phyloP scores from a whole-genome alignment of 495 filamentous ascomycete genomes.

The Rhypophila decipiens region DNA sequence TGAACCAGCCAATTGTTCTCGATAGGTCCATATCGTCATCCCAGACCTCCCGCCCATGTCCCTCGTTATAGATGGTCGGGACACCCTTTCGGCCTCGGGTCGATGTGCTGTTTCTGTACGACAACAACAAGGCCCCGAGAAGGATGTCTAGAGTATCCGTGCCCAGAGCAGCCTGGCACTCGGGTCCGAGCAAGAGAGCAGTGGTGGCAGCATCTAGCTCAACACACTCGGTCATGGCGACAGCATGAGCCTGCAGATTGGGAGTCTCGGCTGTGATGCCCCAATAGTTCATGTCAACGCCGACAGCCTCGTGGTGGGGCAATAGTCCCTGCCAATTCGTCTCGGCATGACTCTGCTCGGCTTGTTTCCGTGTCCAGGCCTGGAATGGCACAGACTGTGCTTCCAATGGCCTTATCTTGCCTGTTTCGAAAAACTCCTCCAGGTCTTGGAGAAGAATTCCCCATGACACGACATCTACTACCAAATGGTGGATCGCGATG shows the following conservation, averaged over 20 bases:
- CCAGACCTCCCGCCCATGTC: constrained; percentile 26
- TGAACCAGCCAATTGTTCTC: constrained; percentile 28
- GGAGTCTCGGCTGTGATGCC: constrained; percentile 31
- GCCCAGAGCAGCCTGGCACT: constrained; percentile 39
- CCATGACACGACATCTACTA: constrained; percentile 62
- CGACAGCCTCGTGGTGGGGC: constrained; percentile 15
- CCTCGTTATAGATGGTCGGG: constrained; percentile 39
- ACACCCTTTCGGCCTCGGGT: constrained; percentile 16
- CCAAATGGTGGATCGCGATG: constrained; percentile 51
- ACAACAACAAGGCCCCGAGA: constrained; percentile 44
- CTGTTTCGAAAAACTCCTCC: constrained; percentile 43
- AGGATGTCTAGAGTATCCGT: constrained; percentile 52
- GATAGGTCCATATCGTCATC: constrained; percentile 17
- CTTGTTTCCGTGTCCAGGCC: constrained; percentile 15
- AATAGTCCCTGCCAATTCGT: constrained; percentile 11
- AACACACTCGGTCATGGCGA: constrained; percentile 31
- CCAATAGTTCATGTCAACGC: constrained; percentile 43
- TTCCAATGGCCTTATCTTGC: constrained; percentile 16
- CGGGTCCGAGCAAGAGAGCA: constrained; percentile 30
- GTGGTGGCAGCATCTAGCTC: constrained; percentile 40
- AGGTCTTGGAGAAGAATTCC: constrained; percentile 53
- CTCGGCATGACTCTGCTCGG: constrained; percentile 10
- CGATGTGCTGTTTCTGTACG: constrained; percentile 41
- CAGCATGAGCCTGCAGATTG: constrained; percentile 47
- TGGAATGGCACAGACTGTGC: constrained; percentile 13